These are phyloP conservation scores for Dactylellina haptotyla DNA, from an alignment of 2,329 filamentous ascomycete species.

Conservation along the genomic window DNA sequence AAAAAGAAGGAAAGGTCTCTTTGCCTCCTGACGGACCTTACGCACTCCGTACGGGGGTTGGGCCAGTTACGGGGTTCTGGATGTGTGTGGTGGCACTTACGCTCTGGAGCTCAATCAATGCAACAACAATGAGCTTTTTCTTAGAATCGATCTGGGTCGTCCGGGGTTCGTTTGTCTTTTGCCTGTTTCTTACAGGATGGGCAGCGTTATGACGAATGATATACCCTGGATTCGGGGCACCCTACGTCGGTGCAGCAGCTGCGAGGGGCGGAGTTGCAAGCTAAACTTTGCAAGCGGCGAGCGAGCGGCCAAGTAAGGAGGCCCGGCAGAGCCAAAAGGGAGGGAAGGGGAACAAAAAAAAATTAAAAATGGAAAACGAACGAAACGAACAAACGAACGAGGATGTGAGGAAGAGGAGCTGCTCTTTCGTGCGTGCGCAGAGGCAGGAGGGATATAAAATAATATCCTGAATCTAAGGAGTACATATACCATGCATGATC, in stretches of 20 bases:
- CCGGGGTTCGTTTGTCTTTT: slow-evolving; percentile 29
- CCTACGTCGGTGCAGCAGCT: slow-evolving; percentile 32
- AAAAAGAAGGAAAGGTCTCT: slow-evolving; percentile 10
- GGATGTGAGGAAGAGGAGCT: slow-evolving; percentile 1
- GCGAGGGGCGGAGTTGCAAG: slow-evolving; percentile 39
- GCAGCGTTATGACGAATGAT: slow-evolving; percentile 43
- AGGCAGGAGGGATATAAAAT: background rate
- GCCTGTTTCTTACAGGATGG: slow-evolving; percentile 35
- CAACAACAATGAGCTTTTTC: background rate
- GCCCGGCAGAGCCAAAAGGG: background rate
- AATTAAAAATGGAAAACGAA: background rate
- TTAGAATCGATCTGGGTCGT: slow-evolving; percentile 26
- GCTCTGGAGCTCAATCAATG: slow-evolving; percentile 40
- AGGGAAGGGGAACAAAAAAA: background rate
- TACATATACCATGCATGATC: background rate
- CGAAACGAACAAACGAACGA: background rate
- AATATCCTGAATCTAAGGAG: background rate
- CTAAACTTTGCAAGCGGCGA: background rate
- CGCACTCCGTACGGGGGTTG: no score
- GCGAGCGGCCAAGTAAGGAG: background rate
- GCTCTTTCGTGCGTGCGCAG: no score
- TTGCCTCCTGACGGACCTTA: slow-evolving; percentile 18
- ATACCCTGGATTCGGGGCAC: slow-evolving; percentile 33
- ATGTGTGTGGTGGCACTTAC: slow-evolving; percentile 23
- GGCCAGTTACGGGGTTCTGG: slow-evolving; percentile 24